Conservation (phyloP, 495 filamentous ascomycete species). For the Elaphomyces granulatus region DNA sequence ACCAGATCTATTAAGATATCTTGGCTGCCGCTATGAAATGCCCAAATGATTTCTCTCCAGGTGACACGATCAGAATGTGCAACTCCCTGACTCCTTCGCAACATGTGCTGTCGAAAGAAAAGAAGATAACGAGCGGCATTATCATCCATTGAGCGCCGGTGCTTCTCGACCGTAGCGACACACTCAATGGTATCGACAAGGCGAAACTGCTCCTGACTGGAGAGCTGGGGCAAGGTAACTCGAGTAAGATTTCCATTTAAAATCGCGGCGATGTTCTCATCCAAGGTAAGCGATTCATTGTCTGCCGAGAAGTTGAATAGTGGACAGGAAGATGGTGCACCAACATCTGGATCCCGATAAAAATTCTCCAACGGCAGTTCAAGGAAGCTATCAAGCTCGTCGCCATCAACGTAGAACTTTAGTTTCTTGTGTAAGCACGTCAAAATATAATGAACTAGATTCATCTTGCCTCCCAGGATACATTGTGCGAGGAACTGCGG, state of each 20-base stretch:
- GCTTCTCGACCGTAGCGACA: conserved; percentile 72
- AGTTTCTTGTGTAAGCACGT: conserved; percentile 61
- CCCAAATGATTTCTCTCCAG: conserved; percentile 93
- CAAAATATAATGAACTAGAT: conserved; percentile 59
- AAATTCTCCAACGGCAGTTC: conserved; percentile 61
- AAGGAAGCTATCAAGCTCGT: conserved; percentile 66
- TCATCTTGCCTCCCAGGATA: conserved; percentile 65
- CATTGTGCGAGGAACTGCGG: conserved; percentile 85
- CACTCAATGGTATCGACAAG: conserved; percentile 82
- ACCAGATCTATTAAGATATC: conserved; percentile 86
- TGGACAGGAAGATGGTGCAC: conserved; percentile 2
- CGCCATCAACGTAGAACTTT: conserved; percentile 72
- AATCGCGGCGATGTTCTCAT: conserved; percentile 52
- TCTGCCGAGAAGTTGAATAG: conserved; percentile 35
- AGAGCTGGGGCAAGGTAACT: conserved; percentile 65
- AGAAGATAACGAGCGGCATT: conserved; percentile 84
- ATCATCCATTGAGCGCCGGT: conserved; percentile 81
- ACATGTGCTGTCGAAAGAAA: conserved; percentile 73
- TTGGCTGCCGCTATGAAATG: conserved; percentile 80
- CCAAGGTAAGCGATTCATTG: conserved; percentile 48
- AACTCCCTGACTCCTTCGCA: conserved; percentile 48
- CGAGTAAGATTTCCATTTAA: conserved; percentile 69
- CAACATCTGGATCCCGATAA: conserved; percentile 38
- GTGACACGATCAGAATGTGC: conserved; percentile 54
- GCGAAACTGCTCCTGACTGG: conserved; percentile 78